Evolutionary conservation across 441 rosid genomes (phyloP), one percentile per base, ranked within the genome.

Genomic region (Pelargonium citronellum): DNA sequence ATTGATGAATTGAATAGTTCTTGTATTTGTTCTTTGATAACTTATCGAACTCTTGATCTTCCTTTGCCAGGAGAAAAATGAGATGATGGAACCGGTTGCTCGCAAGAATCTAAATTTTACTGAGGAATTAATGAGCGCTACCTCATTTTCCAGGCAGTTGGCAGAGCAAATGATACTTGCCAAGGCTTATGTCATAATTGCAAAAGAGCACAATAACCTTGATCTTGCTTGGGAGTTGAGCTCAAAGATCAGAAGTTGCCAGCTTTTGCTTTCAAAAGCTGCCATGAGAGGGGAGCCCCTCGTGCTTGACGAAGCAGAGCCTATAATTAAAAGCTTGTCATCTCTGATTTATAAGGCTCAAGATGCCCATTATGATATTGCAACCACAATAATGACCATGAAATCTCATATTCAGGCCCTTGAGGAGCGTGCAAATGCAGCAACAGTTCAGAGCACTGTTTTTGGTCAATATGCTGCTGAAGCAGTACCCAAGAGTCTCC

Each of bases 331-430:
- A 66, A 86, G 86, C 73, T 73, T 91, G 17, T 91, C 97, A 44
- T 73, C 83, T 73, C 86, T 95, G 30, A 89, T 95, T 70, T 87
- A 80, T 81, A 90, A 83, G 81, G 97, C 97, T 19, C 96, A 91
- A 74, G 96, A 89, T 78, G 87, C 91, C 19, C 99, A 91, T 77
- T 91, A 90, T 37, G 96, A 94, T 73, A 81, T 94, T 62, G 97
- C 97, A 67, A 91, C 97, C 72, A 84, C 94, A 20, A 83, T 94
- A 76, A 83, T 85, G 81, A 91, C 91, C 6, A 86, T 91, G 96
- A 90, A 86, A 77, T 87, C 97, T 72, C 97, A 91, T 81, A 91
- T 89, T 70, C 94, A 87, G 80, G 87, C 99, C 78, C 95, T 94
- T 60, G 99, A 94, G 83, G 95, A 87, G 76, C 92, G 94, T 64